A percentile compares a stretch with the other conserved stretches of the same genome.
Conservation (phyloP, 129 eudicot species). For the Tagetes patula region DNA sequence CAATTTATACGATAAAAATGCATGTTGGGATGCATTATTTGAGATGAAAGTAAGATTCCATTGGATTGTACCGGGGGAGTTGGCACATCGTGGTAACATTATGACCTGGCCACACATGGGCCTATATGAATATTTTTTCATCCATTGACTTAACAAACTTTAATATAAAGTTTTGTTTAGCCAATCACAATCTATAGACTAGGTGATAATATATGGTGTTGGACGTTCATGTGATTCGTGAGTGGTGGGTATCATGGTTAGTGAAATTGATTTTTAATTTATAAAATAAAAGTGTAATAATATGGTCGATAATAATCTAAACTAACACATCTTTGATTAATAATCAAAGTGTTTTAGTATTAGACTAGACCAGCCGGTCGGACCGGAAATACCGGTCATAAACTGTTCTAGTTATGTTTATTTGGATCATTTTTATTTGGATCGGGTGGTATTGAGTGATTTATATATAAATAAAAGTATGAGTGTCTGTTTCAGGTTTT, state of each 20-base stretch:
- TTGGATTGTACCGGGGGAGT: constrained; percentile 3
- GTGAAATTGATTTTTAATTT: not conserved
- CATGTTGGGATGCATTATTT: constrained; percentile 25
- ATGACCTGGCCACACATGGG: constrained; percentile 28
- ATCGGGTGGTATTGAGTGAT: no score
- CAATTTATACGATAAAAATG: constrained; percentile 20
- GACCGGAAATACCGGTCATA: no score
- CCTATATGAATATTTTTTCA: constrained; percentile 15
- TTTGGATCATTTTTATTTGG: no score
- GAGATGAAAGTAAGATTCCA: constrained; percentile 29
- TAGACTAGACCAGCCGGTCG: no score
- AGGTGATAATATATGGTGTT: not conserved
- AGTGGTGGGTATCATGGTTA: not conserved
- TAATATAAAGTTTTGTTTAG: not conserved
- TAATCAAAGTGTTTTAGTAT: no score
- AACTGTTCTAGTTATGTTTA: no score
- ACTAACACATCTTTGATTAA: no score
- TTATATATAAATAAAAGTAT: no score
- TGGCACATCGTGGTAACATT: constrained; percentile 32
- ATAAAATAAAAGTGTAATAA: no score
- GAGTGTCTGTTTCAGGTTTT: no score
- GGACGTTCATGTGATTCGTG: constrained; percentile 9
- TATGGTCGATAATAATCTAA: no score
- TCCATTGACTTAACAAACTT: constrained; percentile 25
- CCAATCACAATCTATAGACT: not conserved